phyloP scores from a whole-genome alignment of 805 yeast genomes.

The Metschnikowia drakensbergensis region DNA sequence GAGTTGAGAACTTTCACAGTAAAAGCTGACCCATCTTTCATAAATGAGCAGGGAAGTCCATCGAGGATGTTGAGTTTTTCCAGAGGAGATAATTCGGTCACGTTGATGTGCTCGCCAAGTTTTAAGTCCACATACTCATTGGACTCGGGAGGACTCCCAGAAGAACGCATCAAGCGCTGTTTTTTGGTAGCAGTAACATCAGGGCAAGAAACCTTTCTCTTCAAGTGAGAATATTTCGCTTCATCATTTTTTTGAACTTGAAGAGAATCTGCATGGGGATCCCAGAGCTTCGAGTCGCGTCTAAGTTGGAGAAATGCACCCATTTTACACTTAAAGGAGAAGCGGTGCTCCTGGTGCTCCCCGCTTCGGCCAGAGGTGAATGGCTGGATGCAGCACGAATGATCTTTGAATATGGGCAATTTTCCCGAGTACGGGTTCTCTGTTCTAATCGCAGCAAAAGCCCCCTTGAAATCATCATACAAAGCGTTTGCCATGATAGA shows the following conservation, averaged over 20 bases:
- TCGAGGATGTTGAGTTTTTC: constrained; percentile 10
- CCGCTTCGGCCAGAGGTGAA: neutral
- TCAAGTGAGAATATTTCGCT: neutral
- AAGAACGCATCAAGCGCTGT: constrained; percentile 1
- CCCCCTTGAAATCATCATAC: constrained; percentile 5
- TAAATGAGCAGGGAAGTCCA: constrained; percentile 14
- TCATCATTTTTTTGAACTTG: neutral
- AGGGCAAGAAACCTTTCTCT: neutral
- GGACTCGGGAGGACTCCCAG: neutral
- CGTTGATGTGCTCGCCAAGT: constrained; percentile 6
- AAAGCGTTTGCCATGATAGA: constrained; percentile 4
- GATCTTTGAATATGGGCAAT: constrained; percentile 11
- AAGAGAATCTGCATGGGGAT: neutral
- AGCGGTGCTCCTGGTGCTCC: neutral
- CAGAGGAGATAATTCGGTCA: neutral
- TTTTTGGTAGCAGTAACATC: neutral
- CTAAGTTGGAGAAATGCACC: neutral
- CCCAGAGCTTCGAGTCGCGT: neutral
- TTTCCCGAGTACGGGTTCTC: constrained; percentile 7
- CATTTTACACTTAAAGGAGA: neutral
- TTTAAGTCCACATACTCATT: neutral
- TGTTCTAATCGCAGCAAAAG: constrained; percentile 6
- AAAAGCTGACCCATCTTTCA: constrained; percentile 11
- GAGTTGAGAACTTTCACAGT: neutral
- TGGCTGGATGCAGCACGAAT: constrained; percentile 1